phyloP scores from a whole-genome alignment of 2,329 filamentous ascomycete species.

The Diplodia mutila region DNA sequence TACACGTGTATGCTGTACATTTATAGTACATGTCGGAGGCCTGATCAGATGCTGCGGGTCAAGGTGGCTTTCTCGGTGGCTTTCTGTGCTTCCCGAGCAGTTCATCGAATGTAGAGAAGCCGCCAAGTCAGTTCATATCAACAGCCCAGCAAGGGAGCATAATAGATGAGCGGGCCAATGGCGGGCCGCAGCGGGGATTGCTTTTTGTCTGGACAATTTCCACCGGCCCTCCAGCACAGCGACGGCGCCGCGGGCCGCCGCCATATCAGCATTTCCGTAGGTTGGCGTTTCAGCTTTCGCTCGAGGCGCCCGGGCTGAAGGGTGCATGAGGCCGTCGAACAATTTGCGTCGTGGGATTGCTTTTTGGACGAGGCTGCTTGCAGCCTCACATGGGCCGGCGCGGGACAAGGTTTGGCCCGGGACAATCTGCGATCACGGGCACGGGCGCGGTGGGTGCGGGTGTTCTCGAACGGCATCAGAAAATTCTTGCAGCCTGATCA shows the following conservation, averaged over 20 bases:
- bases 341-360: background rate
- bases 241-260: background rate
- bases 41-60: slow-evolving; percentile 3
- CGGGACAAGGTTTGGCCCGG: slow-evolving; percentile 6
- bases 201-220: slow-evolving; percentile 19
- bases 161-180: background rate
- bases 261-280: background rate
- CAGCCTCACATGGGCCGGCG: background rate
- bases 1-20: background rate
- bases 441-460: background rate
- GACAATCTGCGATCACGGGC: background rate
- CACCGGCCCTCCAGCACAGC: background rate
- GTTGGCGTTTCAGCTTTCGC: slow-evolving; percentile 9
- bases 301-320: background rate
- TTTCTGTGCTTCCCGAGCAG: background rate
- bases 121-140: background rate
- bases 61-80: slow-evolving; percentile 16
- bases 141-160: slow-evolving; percentile 3
- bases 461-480: slow-evolving; percentile 3
- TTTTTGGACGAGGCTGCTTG: background rate
- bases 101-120: background rate
- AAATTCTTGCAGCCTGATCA: slow-evolving; percentile 14
- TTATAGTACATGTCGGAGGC: background rate
- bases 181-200: background rate
- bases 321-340: slow-evolving; percentile 4